phyloP scores from a whole-genome alignment of 306 rosid genomes.

The Quillaja saponaria region DNA sequence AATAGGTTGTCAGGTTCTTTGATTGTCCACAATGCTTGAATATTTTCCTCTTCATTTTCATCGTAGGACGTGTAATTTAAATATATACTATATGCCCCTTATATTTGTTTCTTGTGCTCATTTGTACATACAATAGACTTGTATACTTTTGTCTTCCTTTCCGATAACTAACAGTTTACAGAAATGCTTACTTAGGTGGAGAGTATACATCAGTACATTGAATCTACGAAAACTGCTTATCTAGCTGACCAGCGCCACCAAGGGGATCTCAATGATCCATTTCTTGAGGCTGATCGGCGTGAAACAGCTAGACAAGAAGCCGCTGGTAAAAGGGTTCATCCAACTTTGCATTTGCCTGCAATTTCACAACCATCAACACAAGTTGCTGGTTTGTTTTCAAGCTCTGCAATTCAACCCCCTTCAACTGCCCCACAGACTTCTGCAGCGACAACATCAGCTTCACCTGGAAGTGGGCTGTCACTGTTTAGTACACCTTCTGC shows the following conservation, averaged over 20 bases:
- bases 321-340: slow-evolving; percentile 90
- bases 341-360: slow-evolving; percentile 80
- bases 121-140: slow-evolving; percentile 9
- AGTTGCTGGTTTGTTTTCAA: slow-evolving; percentile 74
- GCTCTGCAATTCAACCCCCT: slow-evolving; percentile 64
- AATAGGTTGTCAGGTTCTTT: neutral
- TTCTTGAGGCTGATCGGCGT: slow-evolving; percentile 94
- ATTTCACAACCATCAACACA: slow-evolving; percentile 82
- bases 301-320: slow-evolving; percentile 96
- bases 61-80: neutral
- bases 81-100: too few relatives aligned
- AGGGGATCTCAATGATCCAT: slow-evolving; percentile 89
- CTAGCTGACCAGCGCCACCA: slow-evolving; percentile 78
- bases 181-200: slow-evolving; percentile 67
- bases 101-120: neutral
- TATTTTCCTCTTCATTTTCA: neutral
- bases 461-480: slow-evolving; percentile 77
- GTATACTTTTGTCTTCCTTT: slow-evolving; percentile 24
- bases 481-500: slow-evolving; percentile 70
- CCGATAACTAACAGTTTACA: slow-evolving; percentile 28
- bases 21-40: neutral
- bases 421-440: slow-evolving; percentile 50
- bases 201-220: slow-evolving; percentile 89
- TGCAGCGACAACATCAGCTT: slow-evolving; percentile 52
- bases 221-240: slow-evolving; percentile 87